Evolutionary conservation across 345 rosid species (phyloP).

Genomic region (Eucalyptus pauciflora): DNA sequence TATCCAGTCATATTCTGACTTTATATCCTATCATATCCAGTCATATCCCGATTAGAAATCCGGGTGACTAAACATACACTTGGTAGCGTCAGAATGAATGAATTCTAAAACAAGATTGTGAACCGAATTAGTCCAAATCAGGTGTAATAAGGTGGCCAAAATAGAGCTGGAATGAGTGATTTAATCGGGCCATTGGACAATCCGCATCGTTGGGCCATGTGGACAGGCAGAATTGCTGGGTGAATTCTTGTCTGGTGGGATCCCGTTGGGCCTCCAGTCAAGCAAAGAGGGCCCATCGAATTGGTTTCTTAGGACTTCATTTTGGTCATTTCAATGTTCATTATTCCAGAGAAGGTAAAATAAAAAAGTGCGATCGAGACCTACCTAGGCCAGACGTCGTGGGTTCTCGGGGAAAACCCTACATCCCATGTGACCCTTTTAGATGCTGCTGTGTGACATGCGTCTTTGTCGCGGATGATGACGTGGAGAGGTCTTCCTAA

Average conservation of each 20-base stretch:
- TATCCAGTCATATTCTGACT: too few species aligned
- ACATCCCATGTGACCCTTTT: neutral
- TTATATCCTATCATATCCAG: too few species aligned
- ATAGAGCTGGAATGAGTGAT: neutral
- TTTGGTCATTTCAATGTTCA: neutral
- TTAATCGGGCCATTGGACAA: neutral
- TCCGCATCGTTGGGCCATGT: neutral
- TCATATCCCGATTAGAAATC: too few species aligned
- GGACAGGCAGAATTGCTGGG: neutral
- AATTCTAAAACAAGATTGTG: neutral
- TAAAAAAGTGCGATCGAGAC: too few species aligned
- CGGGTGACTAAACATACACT: neutral
- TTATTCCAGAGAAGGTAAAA: fast-evolving
- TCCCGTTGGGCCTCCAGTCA: neutral
- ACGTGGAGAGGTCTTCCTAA: neutral
- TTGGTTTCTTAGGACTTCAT: neutral
- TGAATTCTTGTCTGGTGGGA: neutral
- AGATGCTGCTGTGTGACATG: neutral
- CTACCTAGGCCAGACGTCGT: too few species aligned
- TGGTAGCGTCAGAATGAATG: too few species aligned
- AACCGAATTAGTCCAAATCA: neutral
- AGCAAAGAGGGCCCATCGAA: neutral
- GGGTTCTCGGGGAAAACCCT: too few species aligned
- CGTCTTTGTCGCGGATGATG: neutral
- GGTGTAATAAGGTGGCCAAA: neutral